These are phyloP conservation scores for Didymellaceae sp. DNA, from an alignment of 2,329 filamentous ascomycete genomes.

Conservation along the genomic window DNA sequence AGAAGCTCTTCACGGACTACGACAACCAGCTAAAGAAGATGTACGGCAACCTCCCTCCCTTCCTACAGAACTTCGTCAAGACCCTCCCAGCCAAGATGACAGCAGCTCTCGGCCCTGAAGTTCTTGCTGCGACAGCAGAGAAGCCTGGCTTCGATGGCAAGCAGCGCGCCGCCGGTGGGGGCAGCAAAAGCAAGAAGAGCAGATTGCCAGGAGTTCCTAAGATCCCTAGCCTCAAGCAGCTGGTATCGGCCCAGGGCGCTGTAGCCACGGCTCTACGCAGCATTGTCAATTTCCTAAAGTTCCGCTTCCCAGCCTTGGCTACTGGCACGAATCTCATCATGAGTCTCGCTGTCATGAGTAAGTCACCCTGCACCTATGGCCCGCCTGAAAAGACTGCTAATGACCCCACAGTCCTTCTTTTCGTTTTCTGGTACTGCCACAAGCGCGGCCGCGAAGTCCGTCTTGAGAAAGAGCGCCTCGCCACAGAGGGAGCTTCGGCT, in stretches of 20 bases:
- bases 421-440: slow-evolving; percentile 97
- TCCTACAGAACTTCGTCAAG: slow-evolving; percentile 85
- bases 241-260: slow-evolving; percentile 86
- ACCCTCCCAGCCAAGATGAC: slow-evolving; percentile 84
- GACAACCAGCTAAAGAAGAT: slow-evolving; percentile 69
- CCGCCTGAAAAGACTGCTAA: too few relatives aligned
- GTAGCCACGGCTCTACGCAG: slow-evolving; percentile 83
- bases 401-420: slow-evolving; percentile 73
- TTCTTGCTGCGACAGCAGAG: slow-evolving; percentile 79
- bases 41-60: slow-evolving; percentile 72
- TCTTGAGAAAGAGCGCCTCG: slow-evolving; percentile 66
- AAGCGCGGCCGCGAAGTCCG: slow-evolving; percentile 89
- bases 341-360: slow-evolving; percentile 86
- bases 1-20: slow-evolving; percentile 68
- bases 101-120: slow-evolving; percentile 75
- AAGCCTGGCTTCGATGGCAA: slow-evolving; percentile 60
- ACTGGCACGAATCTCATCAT: slow-evolving; percentile 86
- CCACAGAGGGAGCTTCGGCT: slow-evolving; percentile 40
- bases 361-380: too few relatives aligned
- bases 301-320: slow-evolving; percentile 87
- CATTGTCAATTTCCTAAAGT: slow-evolving; percentile 87
- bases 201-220: slow-evolving; percentile 61
- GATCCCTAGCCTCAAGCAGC: slow-evolving; percentile 75
- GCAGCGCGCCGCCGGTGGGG: slow-evolving; percentile 21
- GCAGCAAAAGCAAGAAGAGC: slow-evolving; percentile 55